phyloP scores from a whole-genome alignment of 768 basidiomycete genomes.

The Mycena alexandri region DNA sequence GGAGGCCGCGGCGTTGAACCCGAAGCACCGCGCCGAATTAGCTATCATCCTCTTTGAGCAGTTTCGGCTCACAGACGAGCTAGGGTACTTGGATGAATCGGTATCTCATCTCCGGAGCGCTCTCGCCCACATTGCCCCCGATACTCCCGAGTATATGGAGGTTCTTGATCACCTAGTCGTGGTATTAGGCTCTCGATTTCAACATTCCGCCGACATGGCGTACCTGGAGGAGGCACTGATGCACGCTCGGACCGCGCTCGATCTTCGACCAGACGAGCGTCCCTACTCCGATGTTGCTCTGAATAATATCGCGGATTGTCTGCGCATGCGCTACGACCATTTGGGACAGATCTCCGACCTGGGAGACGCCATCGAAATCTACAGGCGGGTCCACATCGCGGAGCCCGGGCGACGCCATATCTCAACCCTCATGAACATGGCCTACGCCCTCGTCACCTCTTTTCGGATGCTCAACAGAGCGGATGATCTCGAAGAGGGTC shows the following conservation, averaged over 20 bases:
- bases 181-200: not conserved
- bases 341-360: not conserved
- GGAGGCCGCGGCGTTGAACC: no score
- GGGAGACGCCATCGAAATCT: not conserved
- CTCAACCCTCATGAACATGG: not conserved
- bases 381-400: not conserved
- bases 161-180: not conserved
- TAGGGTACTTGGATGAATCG: no score
- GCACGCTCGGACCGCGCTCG: not conserved
- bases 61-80: no score
- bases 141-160: no score
- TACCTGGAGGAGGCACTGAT: not conserved
- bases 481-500: not conserved
- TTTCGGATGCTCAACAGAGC: not conserved
- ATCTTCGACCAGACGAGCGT: not conserved
- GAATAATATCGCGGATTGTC: not conserved
- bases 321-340: not conserved
- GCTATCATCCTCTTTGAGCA: no score
- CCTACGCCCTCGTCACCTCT: constrained; percentile 2
- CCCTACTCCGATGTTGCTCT: not conserved
- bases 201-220: not conserved
- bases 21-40: no score
- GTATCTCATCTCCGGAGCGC: no score
- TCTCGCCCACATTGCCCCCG: no score
- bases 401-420: not conserved